These are phyloP conservation scores for Epichloe sibirici DNA, from an alignment of 2,329 filamentous ascomycete genomes.

Conservation along the genomic window DNA sequence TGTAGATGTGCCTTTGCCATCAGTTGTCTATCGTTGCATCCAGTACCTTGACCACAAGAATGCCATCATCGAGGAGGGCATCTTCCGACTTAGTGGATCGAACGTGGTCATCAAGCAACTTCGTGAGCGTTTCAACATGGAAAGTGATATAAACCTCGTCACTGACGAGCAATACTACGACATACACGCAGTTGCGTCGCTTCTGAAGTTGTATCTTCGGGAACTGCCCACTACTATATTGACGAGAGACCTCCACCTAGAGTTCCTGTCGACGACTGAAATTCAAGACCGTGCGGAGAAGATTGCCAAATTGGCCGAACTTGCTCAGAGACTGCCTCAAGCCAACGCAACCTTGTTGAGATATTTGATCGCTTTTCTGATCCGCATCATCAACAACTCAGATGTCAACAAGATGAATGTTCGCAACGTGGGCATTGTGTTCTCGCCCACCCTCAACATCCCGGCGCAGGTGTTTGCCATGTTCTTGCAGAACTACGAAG, in stretches of 20 bases:
- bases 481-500: slow-evolving; percentile 81
- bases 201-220: slow-evolving; percentile 87
- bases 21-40: slow-evolving; percentile 90
- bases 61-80: slow-evolving; percentile 78
- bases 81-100: slow-evolving; percentile 94
- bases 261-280: slow-evolving; percentile 78
- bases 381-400: slow-evolving; percentile 83
- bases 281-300: slow-evolving; percentile 65
- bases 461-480: slow-evolving; percentile 88
- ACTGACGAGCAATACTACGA: slow-evolving; percentile 80
- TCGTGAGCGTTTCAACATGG: slow-evolving; percentile 83
- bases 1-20: slow-evolving; percentile 64
- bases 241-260: slow-evolving; percentile 77
- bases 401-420: slow-evolving; percentile 97
- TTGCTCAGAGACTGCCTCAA: slow-evolving; percentile 69
- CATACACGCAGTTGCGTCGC: slow-evolving; percentile 86
- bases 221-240: slow-evolving; percentile 86
- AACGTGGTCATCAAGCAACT: slow-evolving; percentile 87
- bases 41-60: slow-evolving; percentile 80
- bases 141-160: slow-evolving; percentile 82
- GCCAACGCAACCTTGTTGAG: slow-evolving; percentile 73
- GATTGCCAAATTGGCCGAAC: slow-evolving; percentile 58
- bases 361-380: slow-evolving; percentile 77
- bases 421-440: slow-evolving; percentile 94
- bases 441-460: slow-evolving; percentile 93